These are phyloP conservation scores for Setaria italica DNA, from an alignment of 202 grass and related monocot species.

Conservation along the genomic window DNA sequence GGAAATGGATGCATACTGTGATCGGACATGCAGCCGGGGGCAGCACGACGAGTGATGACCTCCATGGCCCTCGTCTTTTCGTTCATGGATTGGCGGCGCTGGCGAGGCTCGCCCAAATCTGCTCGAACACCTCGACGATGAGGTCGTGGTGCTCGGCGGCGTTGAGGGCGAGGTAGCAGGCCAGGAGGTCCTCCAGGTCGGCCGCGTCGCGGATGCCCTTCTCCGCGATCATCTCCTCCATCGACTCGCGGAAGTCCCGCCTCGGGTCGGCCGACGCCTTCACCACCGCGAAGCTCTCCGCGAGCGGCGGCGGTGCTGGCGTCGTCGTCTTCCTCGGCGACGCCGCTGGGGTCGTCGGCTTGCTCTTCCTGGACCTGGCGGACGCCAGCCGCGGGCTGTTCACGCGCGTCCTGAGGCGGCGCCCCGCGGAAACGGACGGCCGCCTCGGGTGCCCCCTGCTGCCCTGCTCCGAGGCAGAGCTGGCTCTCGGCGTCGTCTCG, in stretches of 20 bases:
- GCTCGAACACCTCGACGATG: constrained; percentile 88
- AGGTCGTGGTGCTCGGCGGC: constrained; percentile 72
- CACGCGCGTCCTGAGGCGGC: constrained; percentile 50
- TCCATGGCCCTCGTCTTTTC: background rate
- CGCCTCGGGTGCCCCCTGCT: constrained; percentile 39
- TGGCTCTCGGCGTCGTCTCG: background rate
- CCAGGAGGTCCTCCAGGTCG: constrained; percentile 91
- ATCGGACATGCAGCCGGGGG: constrained; percentile 17
- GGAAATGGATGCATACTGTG: background rate
- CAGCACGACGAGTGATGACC: constrained; percentile 1
- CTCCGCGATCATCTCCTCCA: constrained; percentile 87
- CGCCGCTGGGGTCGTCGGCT: background rate
- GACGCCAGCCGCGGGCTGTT: constrained; percentile 58
- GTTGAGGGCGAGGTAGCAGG: constrained; percentile 87
- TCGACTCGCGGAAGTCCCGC: constrained; percentile 85
- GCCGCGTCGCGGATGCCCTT: constrained; percentile 63
- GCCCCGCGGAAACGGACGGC: constrained; percentile 34
- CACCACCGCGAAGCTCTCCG: constrained; percentile 72
- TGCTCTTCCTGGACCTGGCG: constrained; percentile 36
- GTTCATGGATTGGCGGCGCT: constrained; percentile 48
- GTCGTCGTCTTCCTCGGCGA: background rate
- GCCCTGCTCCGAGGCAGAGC: constrained; percentile 42
- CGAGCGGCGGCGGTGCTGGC: background rate
- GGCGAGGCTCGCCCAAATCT: constrained; percentile 78
- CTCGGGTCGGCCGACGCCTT: constrained; percentile 66